Conservation (phyloP, 2,329 filamentous ascomycete species). For the Arthrobotrys sinensis region DNA sequence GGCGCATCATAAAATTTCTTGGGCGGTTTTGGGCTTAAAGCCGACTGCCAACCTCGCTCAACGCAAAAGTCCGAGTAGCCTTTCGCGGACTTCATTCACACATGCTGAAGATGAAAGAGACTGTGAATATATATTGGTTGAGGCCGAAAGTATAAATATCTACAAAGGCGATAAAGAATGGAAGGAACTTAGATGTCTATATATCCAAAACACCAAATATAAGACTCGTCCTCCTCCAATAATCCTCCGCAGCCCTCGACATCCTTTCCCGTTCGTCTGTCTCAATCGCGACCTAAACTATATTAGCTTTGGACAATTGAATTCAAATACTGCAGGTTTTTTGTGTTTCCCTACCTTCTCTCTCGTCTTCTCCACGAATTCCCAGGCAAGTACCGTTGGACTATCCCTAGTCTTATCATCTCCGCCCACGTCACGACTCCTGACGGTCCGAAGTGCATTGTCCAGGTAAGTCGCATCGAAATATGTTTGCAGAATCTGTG, state of each 20-base stretch:
- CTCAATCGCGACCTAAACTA: slow-evolving; percentile 30
- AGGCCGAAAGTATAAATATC: slow-evolving; percentile 11
- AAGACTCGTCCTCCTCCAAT: slow-evolving; percentile 52
- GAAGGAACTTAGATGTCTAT: slow-evolving; percentile 5
- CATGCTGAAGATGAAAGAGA: background rate
- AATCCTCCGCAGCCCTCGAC: slow-evolving; percentile 58
- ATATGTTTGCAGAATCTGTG: slow-evolving; percentile 49
- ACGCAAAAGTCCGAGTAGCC: slow-evolving; percentile 28
- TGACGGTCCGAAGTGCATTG: slow-evolving; percentile 40
- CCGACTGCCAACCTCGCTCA: slow-evolving; percentile 9
- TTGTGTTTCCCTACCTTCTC: slow-evolving; percentile 29
- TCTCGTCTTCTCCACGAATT: slow-evolving; percentile 42
- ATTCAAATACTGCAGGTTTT: background rate
- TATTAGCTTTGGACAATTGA: slow-evolving; percentile 2
- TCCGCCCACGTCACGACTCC: slow-evolving; percentile 2
- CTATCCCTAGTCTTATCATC: slow-evolving; percentile 43
- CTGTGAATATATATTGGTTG: slow-evolving; percentile 3
- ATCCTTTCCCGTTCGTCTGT: slow-evolving; percentile 51
- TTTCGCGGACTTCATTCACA: background rate
- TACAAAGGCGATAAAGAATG: background rate
- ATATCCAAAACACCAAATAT: slow-evolving; percentile 58
- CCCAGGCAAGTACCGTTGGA: slow-evolving; percentile 41
- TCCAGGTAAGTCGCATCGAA: slow-evolving; percentile 58
- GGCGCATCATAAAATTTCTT: slow-evolving; percentile 41
- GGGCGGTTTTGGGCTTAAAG: slow-evolving; percentile 30